Conservation (phyloP, 1,284 basidiomycete genomes). For the Xanthoconium separans region DNA sequence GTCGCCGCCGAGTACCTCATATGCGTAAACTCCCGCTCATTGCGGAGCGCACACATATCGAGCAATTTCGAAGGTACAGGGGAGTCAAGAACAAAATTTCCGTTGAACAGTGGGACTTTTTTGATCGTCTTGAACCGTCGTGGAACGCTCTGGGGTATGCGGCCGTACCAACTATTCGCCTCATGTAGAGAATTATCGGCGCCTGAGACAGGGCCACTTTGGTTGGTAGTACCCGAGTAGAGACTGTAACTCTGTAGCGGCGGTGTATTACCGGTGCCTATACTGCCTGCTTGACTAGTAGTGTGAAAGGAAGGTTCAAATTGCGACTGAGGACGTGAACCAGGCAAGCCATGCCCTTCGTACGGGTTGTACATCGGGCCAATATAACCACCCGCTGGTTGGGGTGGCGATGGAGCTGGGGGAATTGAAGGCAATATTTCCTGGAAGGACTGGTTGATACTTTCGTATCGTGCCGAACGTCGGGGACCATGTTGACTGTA, state of each 20-base stretch:
- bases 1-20: slow-evolving; percentile 95
- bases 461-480: slow-evolving; percentile 22
- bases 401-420: slow-evolving; percentile 16
- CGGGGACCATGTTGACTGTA: slow-evolving; percentile 16
- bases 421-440: slow-evolving; percentile 18
- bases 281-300: slow-evolving; percentile 37
- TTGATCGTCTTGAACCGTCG: slow-evolving; percentile 90
- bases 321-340: slow-evolving; percentile 24
- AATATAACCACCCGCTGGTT: slow-evolving; percentile 30
- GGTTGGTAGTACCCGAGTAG: slow-evolving; percentile 32
- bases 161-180: slow-evolving; percentile 74
- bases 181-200: slow-evolving; percentile 40
- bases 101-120: slow-evolving; percentile 84
- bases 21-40: slow-evolving; percentile 89
- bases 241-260: slow-evolving; percentile 50
- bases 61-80: slow-evolving; percentile 85
- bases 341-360: slow-evolving; percentile 17
- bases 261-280: slow-evolving; percentile 59
- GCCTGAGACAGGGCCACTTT: slow-evolving; percentile 42
- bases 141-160: slow-evolving; percentile 83
- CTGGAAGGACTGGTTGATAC: slow-evolving; percentile 26
- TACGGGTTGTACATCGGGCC: slow-evolving; percentile 21
- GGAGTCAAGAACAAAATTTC: slow-evolving; percentile 87
- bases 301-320: slow-evolving; percentile 37
- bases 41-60: slow-evolving; percentile 71